Base-by-base conservation (phyloP, 805 yeast species). In the Helenozyma baotianmanensis region DNA sequence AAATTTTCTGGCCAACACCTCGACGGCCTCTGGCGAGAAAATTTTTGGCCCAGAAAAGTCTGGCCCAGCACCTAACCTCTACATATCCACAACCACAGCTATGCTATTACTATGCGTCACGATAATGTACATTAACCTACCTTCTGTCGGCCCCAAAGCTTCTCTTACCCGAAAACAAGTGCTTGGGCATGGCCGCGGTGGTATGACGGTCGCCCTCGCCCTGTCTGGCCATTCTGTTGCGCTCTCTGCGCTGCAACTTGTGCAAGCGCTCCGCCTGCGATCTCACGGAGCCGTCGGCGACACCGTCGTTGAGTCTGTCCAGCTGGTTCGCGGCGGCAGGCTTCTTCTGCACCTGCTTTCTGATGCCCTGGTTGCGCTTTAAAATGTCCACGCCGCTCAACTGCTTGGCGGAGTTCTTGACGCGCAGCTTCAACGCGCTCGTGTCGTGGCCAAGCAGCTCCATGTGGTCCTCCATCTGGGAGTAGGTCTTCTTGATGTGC, bases 181-280 rank as follows among this genome's bases (percentile, higher is more conserved):
- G 98, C 72, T 89, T 90, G 44, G 97, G 96, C 68, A 85, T 63
- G 42, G 85, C 69, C 32, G 84, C 92, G 34, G 88, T 76, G 37
- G 78, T 70, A 60, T 87, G 95, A 64, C 97, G 81, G 67, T 92
- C 99, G 55, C 85, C 83, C 70, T 92, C 99, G 70, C 97, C 96
- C 47, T 79, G 83, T 64, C 95, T 80, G 26, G 97, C 96, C 54
- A 72, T 63, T 70, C 89, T 81, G 67, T 89, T 86, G 70, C 97
- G 80, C 56, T 84, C 94, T 67, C 96, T 80, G 76, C 96, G 86
- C 62, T 85, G 89, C 51, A 85, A 61, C 71, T 88, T 89, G 56
- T 78, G 82, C 65, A 88, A 68, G 72, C 92, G 80, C 47, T 82
- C 92, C 36, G 96, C 88, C 65, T 82, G 87, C 29, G 81, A 67